phyloP scores from a whole-genome alignment of 2,329 filamentous ascomycete genomes.

The Alternaria longipes region DNA sequence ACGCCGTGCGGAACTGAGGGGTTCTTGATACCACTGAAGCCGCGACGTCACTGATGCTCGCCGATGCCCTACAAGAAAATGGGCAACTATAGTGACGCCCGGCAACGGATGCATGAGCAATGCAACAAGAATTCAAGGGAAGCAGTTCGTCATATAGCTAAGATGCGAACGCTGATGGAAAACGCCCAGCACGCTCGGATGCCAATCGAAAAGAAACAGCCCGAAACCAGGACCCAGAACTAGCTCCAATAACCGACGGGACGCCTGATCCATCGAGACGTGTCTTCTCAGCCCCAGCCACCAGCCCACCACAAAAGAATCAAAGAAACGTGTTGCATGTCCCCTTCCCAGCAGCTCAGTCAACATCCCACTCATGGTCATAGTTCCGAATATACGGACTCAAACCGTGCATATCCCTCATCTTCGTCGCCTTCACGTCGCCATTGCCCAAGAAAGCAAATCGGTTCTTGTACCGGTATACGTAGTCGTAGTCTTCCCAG shows the following conservation, averaged over 20 bases:
- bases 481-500: constrained; percentile 59
- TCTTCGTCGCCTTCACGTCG: constrained; percentile 56
- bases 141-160: neutral
- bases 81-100: no score
- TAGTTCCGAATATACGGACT: constrained; percentile 57
- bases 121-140: no score
- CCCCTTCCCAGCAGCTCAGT: constrained; percentile 34
- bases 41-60: neutral
- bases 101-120: neutral
- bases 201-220: neutral
- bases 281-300: constrained; percentile 4
- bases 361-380: constrained; percentile 58
- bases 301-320: neutral
- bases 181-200: constrained; percentile 1
- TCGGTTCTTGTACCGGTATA: constrained; percentile 49
- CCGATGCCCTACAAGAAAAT: no score
- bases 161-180: neutral
- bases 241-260: neutral
- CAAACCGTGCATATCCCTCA: constrained; percentile 52
- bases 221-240: neutral
- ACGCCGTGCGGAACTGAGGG: neutral
- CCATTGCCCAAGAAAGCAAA: constrained; percentile 50
- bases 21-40: neutral
- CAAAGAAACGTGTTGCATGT: neutral
- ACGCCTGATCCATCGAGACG: neutral